These are phyloP conservation scores for Talaromyces atroroseus DNA, from an alignment of 2,329 filamentous ascomycete genomes.

Conservation along the genomic window DNA sequence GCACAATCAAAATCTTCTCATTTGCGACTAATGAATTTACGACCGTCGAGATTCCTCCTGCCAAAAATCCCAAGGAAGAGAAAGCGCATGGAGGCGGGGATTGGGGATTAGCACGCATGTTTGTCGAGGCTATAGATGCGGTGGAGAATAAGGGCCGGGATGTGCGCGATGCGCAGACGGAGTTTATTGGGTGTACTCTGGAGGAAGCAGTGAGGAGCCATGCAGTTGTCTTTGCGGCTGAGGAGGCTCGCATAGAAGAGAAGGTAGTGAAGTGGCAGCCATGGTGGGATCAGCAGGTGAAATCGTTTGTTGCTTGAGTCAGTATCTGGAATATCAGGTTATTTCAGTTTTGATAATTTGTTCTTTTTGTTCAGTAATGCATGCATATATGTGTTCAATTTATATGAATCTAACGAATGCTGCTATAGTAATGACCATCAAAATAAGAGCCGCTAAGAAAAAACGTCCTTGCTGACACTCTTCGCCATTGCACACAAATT, in stretches of 20 bases:
- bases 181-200: conserved; percentile 72
- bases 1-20: conserved; percentile 67
- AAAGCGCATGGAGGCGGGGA: conserved; percentile 69
- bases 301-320: neutral
- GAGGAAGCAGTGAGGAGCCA: conserved; percentile 88
- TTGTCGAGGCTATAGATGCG: conserved; percentile 72
- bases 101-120: conserved; percentile 72
- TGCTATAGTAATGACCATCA: conserved; percentile 3
- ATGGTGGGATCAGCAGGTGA: conserved; percentile 65
- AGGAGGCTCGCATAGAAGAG: conserved; percentile 68
- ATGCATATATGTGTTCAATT: neutral
- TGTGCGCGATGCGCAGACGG: conserved; percentile 65
- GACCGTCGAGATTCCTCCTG: conserved; percentile 54
- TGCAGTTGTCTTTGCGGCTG: conserved; percentile 88
- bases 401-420: conserved; percentile 4
- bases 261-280: conserved; percentile 67
- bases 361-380: too few relatives aligned
- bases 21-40: conserved; percentile 56
- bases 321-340: neutral
- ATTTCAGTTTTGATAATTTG: neutral
- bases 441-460: neutral
- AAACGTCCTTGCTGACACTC: neutral
- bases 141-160: conserved; percentile 67
- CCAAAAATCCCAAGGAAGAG: conserved; percentile 51
- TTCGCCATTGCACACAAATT: conserved; percentile 8